Evolutionary conservation across 2,329 filamentous ascomycete species (phyloP), one percentile per base, ranked within the genome.

Genomic region (Mariannaea elegans): DNA sequence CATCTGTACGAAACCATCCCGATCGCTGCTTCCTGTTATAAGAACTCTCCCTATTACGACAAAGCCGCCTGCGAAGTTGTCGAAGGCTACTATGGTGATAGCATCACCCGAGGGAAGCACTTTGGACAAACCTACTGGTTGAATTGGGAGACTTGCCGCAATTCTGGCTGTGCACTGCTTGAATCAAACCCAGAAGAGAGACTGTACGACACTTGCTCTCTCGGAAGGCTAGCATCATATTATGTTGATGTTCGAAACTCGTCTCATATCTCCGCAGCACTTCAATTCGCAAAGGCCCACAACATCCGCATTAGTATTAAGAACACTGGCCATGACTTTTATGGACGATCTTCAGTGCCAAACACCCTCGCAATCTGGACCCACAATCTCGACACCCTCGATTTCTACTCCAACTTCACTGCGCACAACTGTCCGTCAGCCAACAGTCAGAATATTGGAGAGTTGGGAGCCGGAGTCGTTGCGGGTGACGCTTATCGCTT

Each of bases 301-400:
- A 45, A 53, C 6, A 16, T 53, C 2, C 41, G 50, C 13, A 29
- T 53, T 2, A 32, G 27, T 3, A 45, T 53, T 14, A 53, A 53
- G 16, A 53, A 42, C 50, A 53, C 50, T 8, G 39, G 50, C 3
- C 50, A 53, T 21, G 50, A 53, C 16, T 24, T 24, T 5, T 8
- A 46, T 2, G 47, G 55, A 12, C 31, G 55, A n/a, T 52, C 42
- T 13, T 31, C 19, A 5, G 55, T 31, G 8, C 14, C 21, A 4
- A 41, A 41, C 2, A 19, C 39, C 32, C 49, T 58, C 6, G 55
- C 16, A 12, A 7, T 58, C 7, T 52, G 39, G 55, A 31, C 49
- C 2, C 55, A 50, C 24, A 41, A 52, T 23, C 42, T 58, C 4
- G 27, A 47, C 23, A 45, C 24, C 3, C 46, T 51, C 10, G 24